These are phyloP conservation scores for Candida silvicultrix DNA, from an alignment of 805 yeast genomes.

Conservation along the genomic window DNA sequence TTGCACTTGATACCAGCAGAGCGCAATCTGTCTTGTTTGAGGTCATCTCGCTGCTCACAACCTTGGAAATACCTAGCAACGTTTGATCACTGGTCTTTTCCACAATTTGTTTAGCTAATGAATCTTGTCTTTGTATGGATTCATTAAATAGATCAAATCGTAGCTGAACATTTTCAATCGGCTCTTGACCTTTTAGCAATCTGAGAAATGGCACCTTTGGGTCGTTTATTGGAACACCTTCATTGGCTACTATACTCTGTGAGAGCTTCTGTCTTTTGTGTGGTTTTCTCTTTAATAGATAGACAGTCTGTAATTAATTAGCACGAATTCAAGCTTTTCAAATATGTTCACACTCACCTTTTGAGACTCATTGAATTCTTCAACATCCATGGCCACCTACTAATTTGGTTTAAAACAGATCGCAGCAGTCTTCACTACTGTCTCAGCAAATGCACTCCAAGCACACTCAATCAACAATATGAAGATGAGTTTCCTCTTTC, in stretches of 20 bases:
- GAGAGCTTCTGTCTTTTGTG: constrained; percentile 6
- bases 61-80: constrained; percentile 7
- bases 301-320: constrained; percentile 11
- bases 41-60: constrained; percentile 3
- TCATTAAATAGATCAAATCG: constrained; percentile 12
- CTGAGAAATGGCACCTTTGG: constrained; percentile 8
- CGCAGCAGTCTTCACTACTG: too few relatives aligned
- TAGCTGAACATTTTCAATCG: constrained; percentile 6
- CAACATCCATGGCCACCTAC: too few relatives aligned
- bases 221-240: constrained; percentile 6
- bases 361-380: constrained; percentile 10
- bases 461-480: too few relatives aligned
- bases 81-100: constrained; percentile 11
- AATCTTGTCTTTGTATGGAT: constrained; percentile 10
- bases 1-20: constrained; percentile 16
- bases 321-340: background rate
- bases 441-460: too few relatives aligned
- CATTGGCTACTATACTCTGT: constrained; percentile 7
- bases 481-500: background rate
- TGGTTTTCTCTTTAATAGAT: constrained; percentile 8
- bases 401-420: too few relatives aligned
- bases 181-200: constrained; percentile 14
- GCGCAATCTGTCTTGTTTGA: constrained; percentile 9
- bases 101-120: constrained; percentile 8
- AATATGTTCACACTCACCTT: constrained; percentile 3